phyloP scores from a whole-genome alignment of 805 yeast species.

The Danielia oregonensis region DNA sequence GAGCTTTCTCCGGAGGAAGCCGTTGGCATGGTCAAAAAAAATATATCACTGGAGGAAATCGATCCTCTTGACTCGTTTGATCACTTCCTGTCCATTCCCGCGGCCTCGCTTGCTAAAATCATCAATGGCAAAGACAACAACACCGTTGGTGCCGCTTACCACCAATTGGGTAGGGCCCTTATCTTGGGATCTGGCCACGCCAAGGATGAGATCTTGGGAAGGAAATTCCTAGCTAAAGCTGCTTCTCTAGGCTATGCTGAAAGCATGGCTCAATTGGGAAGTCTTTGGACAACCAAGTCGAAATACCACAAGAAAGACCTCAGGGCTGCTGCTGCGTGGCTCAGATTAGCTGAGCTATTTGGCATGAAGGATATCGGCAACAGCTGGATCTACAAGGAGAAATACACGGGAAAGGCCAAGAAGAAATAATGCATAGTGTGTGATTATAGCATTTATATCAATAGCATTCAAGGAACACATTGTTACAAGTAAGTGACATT shows the following conservation, averaged over 20 bases:
- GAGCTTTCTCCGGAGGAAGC: slow-evolving; percentile 27
- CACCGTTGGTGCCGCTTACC: slow-evolving; percentile 47
- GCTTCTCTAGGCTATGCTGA: slow-evolving; percentile 66
- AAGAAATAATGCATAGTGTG: slow-evolving; percentile 2
- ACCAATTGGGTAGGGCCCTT: slow-evolving; percentile 58
- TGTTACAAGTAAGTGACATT: too few relatives aligned
- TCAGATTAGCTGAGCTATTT: slow-evolving; percentile 57
- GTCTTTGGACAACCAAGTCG: slow-evolving; percentile 59
- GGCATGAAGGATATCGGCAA: slow-evolving; percentile 64
- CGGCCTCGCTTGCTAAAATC: slow-evolving; percentile 25
- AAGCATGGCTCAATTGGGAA: slow-evolving; percentile 68
- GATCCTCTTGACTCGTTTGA: slow-evolving; percentile 27
- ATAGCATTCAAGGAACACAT: too few relatives aligned
- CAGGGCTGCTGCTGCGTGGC: slow-evolving; percentile 65
- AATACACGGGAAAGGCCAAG: slow-evolving; percentile 37
- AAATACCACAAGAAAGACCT: slow-evolving; percentile 54
- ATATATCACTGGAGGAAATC: slow-evolving; percentile 18
- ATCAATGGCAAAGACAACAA: slow-evolving; percentile 34
- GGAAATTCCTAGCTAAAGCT: slow-evolving; percentile 58
- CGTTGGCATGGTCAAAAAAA: slow-evolving; percentile 21
- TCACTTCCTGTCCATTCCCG: slow-evolving; percentile 21
- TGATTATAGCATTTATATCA: too few relatives aligned
- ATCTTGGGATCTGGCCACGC: slow-evolving; percentile 52
- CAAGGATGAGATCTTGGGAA: slow-evolving; percentile 54
- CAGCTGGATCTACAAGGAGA: slow-evolving; percentile 72